Percentiles rank a stretch among this genome's conserved stretches.
Conservation (phyloP, 768 basidiomycete species). For the Omphalotus guepiniiformis region DNA sequence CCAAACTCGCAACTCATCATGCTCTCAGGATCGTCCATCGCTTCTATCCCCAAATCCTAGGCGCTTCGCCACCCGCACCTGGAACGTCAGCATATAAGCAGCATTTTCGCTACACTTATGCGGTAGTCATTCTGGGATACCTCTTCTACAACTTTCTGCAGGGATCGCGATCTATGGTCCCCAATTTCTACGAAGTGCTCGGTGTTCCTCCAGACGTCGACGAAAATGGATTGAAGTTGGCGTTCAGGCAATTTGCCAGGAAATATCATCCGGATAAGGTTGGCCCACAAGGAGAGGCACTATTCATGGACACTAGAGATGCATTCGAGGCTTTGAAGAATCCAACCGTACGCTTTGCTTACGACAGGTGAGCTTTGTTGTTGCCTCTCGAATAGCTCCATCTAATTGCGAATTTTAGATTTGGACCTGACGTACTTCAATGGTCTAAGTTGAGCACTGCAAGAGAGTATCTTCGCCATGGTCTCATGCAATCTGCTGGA, state of each 20-base stretch:
- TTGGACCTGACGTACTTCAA: conserved; percentile 65
- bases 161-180: conserved; percentile 49
- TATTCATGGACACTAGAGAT: conserved; percentile 69
- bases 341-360: conserved; percentile 76
- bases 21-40: conserved; percentile 45
- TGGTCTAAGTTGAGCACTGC: conserved; percentile 63
- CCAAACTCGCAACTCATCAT: conserved; percentile 54
- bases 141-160: conserved; percentile 62
- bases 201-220: conserved; percentile 60
- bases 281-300: conserved; percentile 50
- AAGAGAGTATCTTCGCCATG: conserved; percentile 65
- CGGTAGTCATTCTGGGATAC: conserved; percentile 60
- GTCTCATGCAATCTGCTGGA: conserved; percentile 55
- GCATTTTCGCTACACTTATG: conserved; percentile 63
- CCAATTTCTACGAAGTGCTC: conserved; percentile 79
- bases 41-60: conserved; percentile 25
- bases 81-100: conserved; percentile 42
- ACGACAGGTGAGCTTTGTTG: conserved; percentile 59
- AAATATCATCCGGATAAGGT: conserved; percentile 73
- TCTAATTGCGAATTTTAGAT: conserved; percentile 37
- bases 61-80: conserved; percentile 32
- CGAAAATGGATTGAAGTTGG: conserved; percentile 61
- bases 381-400: neutral
- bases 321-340: conserved; percentile 78
- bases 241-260: conserved; percentile 73